Evolutionary conservation across 2,329 filamentous ascomycete species (phyloP), one percentile per base, ranked within the genome.

Genomic region (Rutstroemia sp.): DNA sequence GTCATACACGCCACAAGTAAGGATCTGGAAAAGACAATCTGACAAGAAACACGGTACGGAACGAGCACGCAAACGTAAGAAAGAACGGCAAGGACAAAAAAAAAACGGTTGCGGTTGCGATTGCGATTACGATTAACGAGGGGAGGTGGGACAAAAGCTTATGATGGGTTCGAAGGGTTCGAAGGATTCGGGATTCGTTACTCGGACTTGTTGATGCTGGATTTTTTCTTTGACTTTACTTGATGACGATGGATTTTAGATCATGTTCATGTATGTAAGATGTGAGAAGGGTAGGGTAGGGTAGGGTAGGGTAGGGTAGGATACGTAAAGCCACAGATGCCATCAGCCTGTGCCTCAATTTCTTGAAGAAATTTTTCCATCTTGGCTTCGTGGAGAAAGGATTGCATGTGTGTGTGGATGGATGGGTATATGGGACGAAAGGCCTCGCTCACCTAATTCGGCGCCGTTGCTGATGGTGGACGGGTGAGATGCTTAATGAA

Each of bases 281-380:
- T 37, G 41, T 19, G 23, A 44, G 18, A 21, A 44, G 21, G 21
- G 21, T 9, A 44, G 41, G 18, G 18, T 12, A 34, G 30, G 9
- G 30, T 12, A 34, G 30, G 30, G 3, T 34, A 34, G 41, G 18
- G 18, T 12, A 34, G 30, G 9, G 30, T 12, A 34, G 30, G 30
- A 12, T 34, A 34, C 30, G 30, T 34, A 34, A 34, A 12, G 30
- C 30, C 30, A 34, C 30, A 34, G n/a, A 49, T 34, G 45, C 16
- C 16, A 56, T 56, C 53, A 56, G 47, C 53, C 53, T 56, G 53
- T 56, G 53, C 53, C 53, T 45, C 38, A 44, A 18, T 48, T 34
- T 25, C 23, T 37, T 27, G 42, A 21, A 23, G 23, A 23, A 16
- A 9, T 18, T 27, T 19, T 18, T 18, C 14, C 12, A n/a, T 18